phyloP scores from a whole-genome alignment of 1,284 basidiomycete genomes.

The Pseudozyma sp. region DNA sequence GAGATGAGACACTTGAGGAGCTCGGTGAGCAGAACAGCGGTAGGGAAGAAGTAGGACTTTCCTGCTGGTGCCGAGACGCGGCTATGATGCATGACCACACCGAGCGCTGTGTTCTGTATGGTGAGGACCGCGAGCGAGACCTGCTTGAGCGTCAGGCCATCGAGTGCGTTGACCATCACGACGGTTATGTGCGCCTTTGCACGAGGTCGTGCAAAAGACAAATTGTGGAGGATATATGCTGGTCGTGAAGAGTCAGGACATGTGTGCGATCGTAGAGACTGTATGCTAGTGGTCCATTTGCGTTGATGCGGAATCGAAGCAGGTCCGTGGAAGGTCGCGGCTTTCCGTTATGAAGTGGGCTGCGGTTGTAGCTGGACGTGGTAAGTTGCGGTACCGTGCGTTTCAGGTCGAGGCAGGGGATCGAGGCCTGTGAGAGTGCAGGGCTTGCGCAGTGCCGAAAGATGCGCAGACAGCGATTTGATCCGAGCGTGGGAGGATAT shows the following conservation, averaged over 20 bases:
- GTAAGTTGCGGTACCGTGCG: background rate
- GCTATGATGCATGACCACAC: conserved; percentile 72
- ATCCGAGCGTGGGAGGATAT: background rate
- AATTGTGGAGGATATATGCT: conserved; percentile 4
- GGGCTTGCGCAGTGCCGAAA: background rate
- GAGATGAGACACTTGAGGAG: conserved; percentile 90
- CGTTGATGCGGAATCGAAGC: background rate
- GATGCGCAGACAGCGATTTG: background rate
- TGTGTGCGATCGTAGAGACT: conserved; percentile 4
- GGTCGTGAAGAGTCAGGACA: conserved; percentile 12
- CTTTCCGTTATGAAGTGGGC: conserved; percentile 21
- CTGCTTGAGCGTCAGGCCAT: conserved; percentile 48
- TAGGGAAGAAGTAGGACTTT: conserved; percentile 85
- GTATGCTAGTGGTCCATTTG: too few species aligned
- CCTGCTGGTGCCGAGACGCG: conserved; percentile 80
- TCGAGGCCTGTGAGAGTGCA: background rate
- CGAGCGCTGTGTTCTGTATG: conserved; percentile 78
- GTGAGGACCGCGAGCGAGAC: conserved; percentile 87
- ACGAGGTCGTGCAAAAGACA: conserved; percentile 8
- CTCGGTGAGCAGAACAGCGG: conserved; percentile 92
- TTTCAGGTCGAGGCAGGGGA: background rate
- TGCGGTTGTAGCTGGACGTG: background rate
- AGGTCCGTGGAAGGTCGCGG: background rate
- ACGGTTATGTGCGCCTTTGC: conserved; percentile 4
- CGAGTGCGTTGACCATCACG: conserved; percentile 24